These are phyloP conservation scores for Microbotryum saponariae DNA, from an alignment of 1,284 basidiomycete species.

Conservation along the genomic window DNA sequence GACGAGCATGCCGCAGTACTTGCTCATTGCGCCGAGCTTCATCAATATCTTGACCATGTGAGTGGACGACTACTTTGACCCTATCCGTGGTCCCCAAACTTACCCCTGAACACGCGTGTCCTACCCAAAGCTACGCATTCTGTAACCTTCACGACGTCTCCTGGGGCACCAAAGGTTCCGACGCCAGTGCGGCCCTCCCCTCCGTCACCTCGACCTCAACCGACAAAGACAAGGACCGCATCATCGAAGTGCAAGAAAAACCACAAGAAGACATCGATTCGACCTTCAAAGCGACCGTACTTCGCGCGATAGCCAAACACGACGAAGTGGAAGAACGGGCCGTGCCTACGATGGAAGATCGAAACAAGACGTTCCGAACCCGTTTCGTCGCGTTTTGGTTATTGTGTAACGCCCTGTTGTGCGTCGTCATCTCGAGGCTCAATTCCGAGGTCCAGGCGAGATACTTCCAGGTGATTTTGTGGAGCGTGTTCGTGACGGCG, in stretches of 20 bases:
- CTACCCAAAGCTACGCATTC: conserved; percentile 70
- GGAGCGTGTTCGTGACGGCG: conserved; percentile 77
- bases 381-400: conserved; percentile 22
- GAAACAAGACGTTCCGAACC: conserved; percentile 90
- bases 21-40: conserved; percentile 42
- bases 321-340: conserved; percentile 61
- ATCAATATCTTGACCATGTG: conserved; percentile 48
- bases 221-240: conserved; percentile 61
- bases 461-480: conserved; percentile 78
- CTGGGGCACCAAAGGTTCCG: conserved; percentile 93
- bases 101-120: neutral
- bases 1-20: conserved; percentile 89
- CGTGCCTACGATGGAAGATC: conserved; percentile 72
- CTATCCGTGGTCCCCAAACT: conserved; percentile 50
- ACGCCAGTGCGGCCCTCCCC: conserved; percentile 90
- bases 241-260: conserved; percentile 61
- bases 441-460: conserved; percentile 35
- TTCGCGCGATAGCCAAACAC: conserved; percentile 78
- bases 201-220: conserved; percentile 64
- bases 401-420: too few relatives aligned
- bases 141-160: conserved; percentile 83
- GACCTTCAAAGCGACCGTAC: conserved; percentile 89
- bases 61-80: neutral
- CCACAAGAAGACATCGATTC: conserved; percentile 72
- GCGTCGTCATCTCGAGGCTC: conserved; percentile 23